Base-by-base conservation (phyloP, 1,284 basidiomycete genomes). In the Malassezia yamatoensis region DNA sequence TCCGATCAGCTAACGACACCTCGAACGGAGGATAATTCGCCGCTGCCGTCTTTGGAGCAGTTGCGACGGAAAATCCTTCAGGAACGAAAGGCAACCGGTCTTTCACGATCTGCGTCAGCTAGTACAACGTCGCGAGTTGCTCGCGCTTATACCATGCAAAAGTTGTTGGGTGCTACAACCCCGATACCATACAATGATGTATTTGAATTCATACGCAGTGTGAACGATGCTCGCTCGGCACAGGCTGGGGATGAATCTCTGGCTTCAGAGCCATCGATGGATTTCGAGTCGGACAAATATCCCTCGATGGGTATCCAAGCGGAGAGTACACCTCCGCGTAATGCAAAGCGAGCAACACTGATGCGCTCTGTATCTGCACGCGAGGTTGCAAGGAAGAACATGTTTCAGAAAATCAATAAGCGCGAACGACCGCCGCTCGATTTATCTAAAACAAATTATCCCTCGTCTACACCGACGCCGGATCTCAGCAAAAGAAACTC, bases 131-230 rank as follows among this genome's bases (percentile, higher is more conserved):
- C 66, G 51, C 68, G 66, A 21, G 69, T 67, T 10, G 70, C 69
- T 0, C 63, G 70, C 21, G 67, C 67, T 15, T 73, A 73, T 51
- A 69, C 70, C 3, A 57, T 73, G 52, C 66, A 73, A 36, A 73
- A 73, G 51, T 62, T 73, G 3, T 58, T 73, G 15, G 70, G 70
- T 49, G 61, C 62, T 21, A 64, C 46, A 46, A 61, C 41, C 10
- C 51, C 45, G 16, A 34, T 54, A 16, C 48, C 55, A 2, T 49
- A 58, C 36, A 20, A 39, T 4, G 55, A 58, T 38, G 49, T 58
- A 47, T 51, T 58, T 15, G 50, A 33, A 9, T 44, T 58, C 15
- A 49, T 58, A 6, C 50, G 55, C 32, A 32, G 46, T 44, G 60
- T 39, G 37, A 64, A 50, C 35, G 53, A 49, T 38, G 49, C 29